Base-by-base conservation (phyloP, 2,329 filamentous ascomycete genomes). In the Acrodontium crateriforme region DNA sequence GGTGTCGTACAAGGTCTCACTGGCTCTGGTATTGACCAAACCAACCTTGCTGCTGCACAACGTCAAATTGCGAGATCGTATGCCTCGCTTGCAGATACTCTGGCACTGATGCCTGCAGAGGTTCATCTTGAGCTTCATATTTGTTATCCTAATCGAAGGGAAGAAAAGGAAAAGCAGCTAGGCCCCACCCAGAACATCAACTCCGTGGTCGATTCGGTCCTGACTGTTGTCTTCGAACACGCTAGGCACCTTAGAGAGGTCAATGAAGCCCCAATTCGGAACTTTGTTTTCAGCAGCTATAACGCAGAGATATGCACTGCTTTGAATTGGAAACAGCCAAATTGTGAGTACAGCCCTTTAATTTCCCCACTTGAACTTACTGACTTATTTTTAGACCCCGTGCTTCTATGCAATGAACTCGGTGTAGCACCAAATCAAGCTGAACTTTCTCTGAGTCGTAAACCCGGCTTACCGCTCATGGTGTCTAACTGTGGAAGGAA, bases 301-400 rank as follows among this genome's bases (percentile, higher is more conserved):
- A 94, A 92, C 50, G 67, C 81, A 9, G 78, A 77, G 38, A 71
- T 95, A 12, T 98, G 89, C 57, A 91, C 82, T 10, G 85, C 87
- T 4, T 60, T 98, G 44, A 98, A 98, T 56, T 98, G 89, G 89
- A 98, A 98, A 55, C 89, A 98, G 54, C 89, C 89, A 2, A 98
- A 95, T 50, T 98, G 73, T 76, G 52, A 58, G 69, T 58, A 5
- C 18, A n/a, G n/a, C n/a, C n/a, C n/a, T n/a, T n/a, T n/a, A n/a
- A n/a, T n/a, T 18, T 7, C 16, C 4, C 4, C 11, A 21, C 27
- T 7, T 21, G 16, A 5, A 20, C 19, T 18, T 23, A 11, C 10
- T n/a, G 19, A 27, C 19, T 13, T 9, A 4, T 12, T 25, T 14
- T 18, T 27, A 75, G 72, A 93, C 52, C 89, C 89, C 0, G 82